These are phyloP conservation scores for Biscogniauxia mediterranea DNA, from an alignment of 2,329 filamentous ascomycete genomes.

Conservation along the genomic window DNA sequence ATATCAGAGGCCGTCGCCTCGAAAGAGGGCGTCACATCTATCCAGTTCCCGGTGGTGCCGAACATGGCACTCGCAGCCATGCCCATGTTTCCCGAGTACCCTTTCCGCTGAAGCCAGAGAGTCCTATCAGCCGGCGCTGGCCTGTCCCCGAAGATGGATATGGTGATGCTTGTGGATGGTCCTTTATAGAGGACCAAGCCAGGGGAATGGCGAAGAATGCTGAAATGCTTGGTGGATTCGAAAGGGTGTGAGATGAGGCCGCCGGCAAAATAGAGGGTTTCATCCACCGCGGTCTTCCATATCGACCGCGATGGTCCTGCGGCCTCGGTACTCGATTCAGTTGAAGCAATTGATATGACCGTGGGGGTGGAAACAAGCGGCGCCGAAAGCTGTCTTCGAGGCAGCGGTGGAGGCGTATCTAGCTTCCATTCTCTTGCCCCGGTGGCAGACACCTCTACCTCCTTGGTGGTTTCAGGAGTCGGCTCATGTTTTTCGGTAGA, in stretches of 20 bases:
- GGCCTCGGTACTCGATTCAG: conserved; percentile 6
- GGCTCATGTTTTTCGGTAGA: conserved; percentile 1
- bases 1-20: conserved; percentile 48
- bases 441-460: conserved; percentile 3
- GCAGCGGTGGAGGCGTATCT: conserved; percentile 5
- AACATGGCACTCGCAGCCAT: conserved; percentile 65
- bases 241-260: conserved; percentile 62
- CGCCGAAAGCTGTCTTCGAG: conserved; percentile 15
- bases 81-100: conserved; percentile 66
- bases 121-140: conserved; percentile 56
- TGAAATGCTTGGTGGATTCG: conserved; percentile 65
- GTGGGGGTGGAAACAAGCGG: conserved; percentile 22
- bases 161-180: conserved; percentile 58
- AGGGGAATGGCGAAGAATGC: conserved; percentile 64
- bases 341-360: conserved; percentile 7
- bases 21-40: conserved; percentile 63
- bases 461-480: conserved; percentile 2
- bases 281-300: conserved; percentile 51
- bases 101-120: conserved; percentile 67
- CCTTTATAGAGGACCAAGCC: conserved; percentile 66
- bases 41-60: conserved; percentile 58
- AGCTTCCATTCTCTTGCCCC: conserved; percentile 8
- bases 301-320: conserved; percentile 21
- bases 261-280: conserved; percentile 64
- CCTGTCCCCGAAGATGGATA: conserved; percentile 62